Evolutionary conservation across 2,329 filamentous ascomycete species (phyloP).

Genomic region (Colletotrichum sp.): DNA sequence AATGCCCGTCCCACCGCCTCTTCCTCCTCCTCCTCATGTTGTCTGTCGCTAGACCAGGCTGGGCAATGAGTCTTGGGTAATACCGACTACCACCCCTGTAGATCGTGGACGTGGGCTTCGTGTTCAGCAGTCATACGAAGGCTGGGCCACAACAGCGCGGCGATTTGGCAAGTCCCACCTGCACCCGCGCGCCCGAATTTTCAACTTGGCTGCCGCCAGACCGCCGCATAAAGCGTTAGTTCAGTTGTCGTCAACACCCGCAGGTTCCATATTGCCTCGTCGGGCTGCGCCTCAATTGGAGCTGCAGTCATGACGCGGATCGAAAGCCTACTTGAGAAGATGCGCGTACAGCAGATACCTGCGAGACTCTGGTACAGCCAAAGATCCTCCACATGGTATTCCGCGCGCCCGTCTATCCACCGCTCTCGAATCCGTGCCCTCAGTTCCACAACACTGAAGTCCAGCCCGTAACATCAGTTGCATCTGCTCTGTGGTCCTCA

Average conservation of each 20-base stretch:
- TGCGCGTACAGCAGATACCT: background rate
- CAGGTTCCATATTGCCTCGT: constrained; percentile 8
- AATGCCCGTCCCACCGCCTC: constrained; percentile 15
- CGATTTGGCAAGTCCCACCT: constrained; percentile 2
- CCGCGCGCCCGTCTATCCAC: background rate
- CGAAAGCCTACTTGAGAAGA: background rate
- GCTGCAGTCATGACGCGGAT: constrained; percentile 16
- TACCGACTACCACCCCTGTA: constrained; percentile 1
- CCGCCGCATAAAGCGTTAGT: background rate
- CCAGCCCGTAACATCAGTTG: background rate
- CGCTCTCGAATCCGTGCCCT: background rate
- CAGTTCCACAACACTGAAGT: background rate
- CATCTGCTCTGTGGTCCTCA: background rate
- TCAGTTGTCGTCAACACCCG: background rate
- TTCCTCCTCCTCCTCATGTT: background rate
- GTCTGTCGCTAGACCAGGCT: background rate
- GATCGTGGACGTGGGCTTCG: background rate
- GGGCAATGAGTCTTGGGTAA: background rate
- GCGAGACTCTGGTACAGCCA: background rate
- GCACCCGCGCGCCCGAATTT: constrained; percentile 8
- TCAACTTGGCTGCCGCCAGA: constrained; percentile 9
- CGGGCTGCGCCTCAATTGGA: constrained; percentile 12
- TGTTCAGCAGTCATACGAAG: constrained; percentile 20
- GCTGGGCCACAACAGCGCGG: constrained; percentile 5
- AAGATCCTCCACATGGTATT: background rate